Conservation (phyloP, 176 grass and related monocot species). For the Echinochloa phyllopogon region DNA sequence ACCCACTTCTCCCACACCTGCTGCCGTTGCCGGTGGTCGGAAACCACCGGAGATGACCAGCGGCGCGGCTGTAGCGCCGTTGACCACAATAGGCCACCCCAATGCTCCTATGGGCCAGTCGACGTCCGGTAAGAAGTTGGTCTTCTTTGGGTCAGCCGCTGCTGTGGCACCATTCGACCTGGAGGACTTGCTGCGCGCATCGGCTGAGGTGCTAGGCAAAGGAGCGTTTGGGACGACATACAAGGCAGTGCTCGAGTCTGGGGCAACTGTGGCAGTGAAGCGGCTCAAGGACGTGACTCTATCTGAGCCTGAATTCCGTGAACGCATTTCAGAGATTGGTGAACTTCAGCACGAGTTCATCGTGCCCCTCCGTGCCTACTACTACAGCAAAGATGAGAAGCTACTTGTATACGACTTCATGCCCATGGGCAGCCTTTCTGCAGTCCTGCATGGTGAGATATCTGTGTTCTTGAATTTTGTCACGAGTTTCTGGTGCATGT, state of each 20-base stretch:
- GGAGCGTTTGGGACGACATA: conserved; percentile 79
- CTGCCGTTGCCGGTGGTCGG: conserved; percentile 24
- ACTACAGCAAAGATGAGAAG: conserved; percentile 94
- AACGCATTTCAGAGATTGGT: conserved; percentile 54
- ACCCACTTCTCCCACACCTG: background rate
- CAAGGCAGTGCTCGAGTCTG: conserved; percentile 72
- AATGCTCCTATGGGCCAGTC: conserved; percentile 19
- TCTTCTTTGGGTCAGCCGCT: conserved; percentile 60
- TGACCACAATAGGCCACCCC: conserved; percentile 44
- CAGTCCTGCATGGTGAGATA: conserved; percentile 70
- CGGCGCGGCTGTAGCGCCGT: conserved; percentile 16
- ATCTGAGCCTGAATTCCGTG: conserved; percentile 66
- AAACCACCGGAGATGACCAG: conserved; percentile 37
- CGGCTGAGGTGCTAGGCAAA: conserved; percentile 81
- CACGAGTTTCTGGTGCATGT: background rate
- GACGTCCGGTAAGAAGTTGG: conserved; percentile 64
- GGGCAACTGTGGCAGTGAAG: conserved; percentile 74
- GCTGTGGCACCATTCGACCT: conserved; percentile 58
- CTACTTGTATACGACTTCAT: conserved; percentile 86
- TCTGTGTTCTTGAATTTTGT: background rate
- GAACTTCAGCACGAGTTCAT: conserved; percentile 70
- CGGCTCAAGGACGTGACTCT: conserved; percentile 69
- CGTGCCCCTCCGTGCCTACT: conserved; percentile 76
- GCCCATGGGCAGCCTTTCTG: conserved; percentile 76
- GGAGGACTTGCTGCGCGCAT: conserved; percentile 69